Evolutionary conservation across 108 stramenopile genomes (phyloP).

Genomic region (Fragilariopsis cylindrus): DNA sequence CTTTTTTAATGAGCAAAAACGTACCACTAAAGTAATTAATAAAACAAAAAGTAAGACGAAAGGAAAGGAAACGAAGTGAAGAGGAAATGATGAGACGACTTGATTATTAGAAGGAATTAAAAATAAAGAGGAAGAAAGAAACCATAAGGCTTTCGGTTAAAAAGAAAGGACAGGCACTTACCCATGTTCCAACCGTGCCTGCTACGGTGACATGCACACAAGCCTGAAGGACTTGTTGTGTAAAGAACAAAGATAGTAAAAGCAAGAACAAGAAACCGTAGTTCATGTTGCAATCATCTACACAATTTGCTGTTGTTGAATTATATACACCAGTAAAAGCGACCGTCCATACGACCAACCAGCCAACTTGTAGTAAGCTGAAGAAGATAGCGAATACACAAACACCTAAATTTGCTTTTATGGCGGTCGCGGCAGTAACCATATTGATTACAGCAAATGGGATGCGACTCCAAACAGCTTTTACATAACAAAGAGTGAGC

Average conservation of each 20-base stretch:
- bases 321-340: conserved; percentile 54
- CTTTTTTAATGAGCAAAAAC: no score
- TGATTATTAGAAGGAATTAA: not conserved
- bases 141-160: not conserved
- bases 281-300: conserved; percentile 26
- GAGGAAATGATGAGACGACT: no score
- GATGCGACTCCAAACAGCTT: conserved; percentile 53
- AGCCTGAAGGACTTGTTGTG: conserved; percentile 78
- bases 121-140: not conserved
- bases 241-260: conserved; percentile 64
- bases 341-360: conserved; percentile 69
- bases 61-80: not conserved
- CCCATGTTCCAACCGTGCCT: conserved; percentile 83
- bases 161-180: not conserved
- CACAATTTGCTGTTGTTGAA: conserved; percentile 25
- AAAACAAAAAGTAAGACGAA: not conserved
- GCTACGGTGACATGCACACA: conserved; percentile 81
- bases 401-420: conserved; percentile 69
- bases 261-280: conserved; percentile 67
- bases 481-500: conserved; percentile 58
- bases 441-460: conserved; percentile 84
- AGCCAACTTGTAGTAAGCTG: conserved; percentile 57
- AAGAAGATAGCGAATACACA: conserved; percentile 65
- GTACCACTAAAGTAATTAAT: not conserved
- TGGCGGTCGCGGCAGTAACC: conserved; percentile 74